Base-by-base conservation (phyloP, 2,329 filamentous ascomycete species). In the Amphichorda felina region DNA sequence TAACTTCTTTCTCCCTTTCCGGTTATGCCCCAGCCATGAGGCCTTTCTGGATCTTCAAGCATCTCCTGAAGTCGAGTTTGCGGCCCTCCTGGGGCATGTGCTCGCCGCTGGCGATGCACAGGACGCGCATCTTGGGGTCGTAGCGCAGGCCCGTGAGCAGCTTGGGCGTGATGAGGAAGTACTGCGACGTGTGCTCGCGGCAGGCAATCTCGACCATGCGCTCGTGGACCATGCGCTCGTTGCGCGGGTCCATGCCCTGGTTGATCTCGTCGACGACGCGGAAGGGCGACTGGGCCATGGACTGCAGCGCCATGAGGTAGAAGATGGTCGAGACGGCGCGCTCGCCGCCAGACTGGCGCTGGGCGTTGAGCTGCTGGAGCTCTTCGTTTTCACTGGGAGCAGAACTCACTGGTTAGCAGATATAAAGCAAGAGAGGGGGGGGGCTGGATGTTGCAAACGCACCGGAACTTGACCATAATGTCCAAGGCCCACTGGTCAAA, bases 261-360 rank as follows among this genome's bases (percentile, higher is more conserved):
- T 98, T 98, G 68, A 98, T 98, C 63, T 98, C 91, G 59, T 98
- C 91, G 40, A 98, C 91, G 34, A 98, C 89, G 35, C 91, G 86
- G 72, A 98, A 98, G 1, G 91, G 91, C 4, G 88, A 87, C 49
- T 87, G 82, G 13, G 91, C 89, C 49, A 98, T 79, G 34, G 84
- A 84, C 57, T 98, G 91, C 18, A 98, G 73, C 5, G 91, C 86
- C 88, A 98, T 96, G 38, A 98, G 84, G 62, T 93, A 98, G 70
- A 96, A 98, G 52, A 96, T 94, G 11, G 91, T 98, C 16, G 86
- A 94, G 16, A 98, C 89, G 17, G 91, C 86, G 40, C 91, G 82
- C 63, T 98, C 91, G 43, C 91, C 91, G 49, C 91, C 91, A 2
- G 89, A 96, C 57, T 98, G 91, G 5, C 91, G 84, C 55, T 96